Conservation (phyloP, 2,329 filamentous ascomycete genomes). For the Chaetomium sp. region DNA sequence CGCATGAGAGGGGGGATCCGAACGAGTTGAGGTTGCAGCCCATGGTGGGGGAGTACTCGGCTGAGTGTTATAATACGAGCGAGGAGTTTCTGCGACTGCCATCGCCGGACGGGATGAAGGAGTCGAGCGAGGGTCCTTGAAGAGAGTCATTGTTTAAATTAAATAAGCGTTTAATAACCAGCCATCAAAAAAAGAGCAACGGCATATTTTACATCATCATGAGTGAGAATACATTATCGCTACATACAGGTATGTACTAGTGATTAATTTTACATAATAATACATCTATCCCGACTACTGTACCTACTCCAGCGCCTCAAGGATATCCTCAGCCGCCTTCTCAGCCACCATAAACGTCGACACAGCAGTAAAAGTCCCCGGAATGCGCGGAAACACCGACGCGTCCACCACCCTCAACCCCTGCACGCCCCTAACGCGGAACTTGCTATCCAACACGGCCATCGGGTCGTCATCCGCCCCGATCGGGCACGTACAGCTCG, state of each 20-base stretch:
- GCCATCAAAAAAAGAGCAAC: no score
- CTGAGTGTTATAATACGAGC: conserved; percentile 16
- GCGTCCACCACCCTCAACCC: conserved; percentile 58
- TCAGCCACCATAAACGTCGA: conserved; percentile 51
- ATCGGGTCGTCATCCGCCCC: conserved; percentile 47
- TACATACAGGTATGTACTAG: not conserved
- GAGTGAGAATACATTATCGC: no score
- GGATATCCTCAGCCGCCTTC: conserved; percentile 54
- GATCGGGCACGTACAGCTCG: conserved; percentile 51
- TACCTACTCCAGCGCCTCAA: conserved; percentile 5
- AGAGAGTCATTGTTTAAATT: not conserved
- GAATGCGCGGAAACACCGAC: conserved; percentile 45
- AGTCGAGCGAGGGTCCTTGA: not conserved
- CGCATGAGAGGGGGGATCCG: not conserved
- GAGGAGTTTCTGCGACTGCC: conserved; percentile 9
- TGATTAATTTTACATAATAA: not conserved
- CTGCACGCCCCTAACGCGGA: conserved; percentile 49
- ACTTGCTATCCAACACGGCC: conserved; percentile 52
- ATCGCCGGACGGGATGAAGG: not conserved
- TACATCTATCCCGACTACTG: not conserved
- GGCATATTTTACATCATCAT: no score
- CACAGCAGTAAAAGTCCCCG: conserved; percentile 40
- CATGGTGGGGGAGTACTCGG: conserved; percentile 6
- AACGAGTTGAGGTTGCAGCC: conserved; percentile 8
- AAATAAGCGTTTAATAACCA: no score